Evolutionary conservation across 768 basidiomycete species (phyloP).

Genomic region (Gloeostereum incarnatum): DNA sequence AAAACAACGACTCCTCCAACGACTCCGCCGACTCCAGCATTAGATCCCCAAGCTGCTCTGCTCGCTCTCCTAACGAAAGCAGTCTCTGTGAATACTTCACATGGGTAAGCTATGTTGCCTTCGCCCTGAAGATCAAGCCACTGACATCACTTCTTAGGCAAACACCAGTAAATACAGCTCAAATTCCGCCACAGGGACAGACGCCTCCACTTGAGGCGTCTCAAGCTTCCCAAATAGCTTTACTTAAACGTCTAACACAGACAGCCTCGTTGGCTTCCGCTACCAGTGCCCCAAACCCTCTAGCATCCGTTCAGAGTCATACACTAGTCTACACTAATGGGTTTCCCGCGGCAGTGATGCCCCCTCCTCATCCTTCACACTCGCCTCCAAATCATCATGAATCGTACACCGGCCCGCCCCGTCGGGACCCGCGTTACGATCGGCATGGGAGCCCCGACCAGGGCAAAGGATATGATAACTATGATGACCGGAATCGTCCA

Average conservation of each 20-base stretch:
- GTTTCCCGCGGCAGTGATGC: constrained; percentile 3
- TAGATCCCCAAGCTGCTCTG: constrained; percentile 54
- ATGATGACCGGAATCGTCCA: constrained; percentile 40
- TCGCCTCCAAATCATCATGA: constrained; percentile 35
- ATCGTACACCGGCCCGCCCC: constrained; percentile 23
- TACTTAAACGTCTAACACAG: constrained; percentile 71
- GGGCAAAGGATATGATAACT: constrained; percentile 37
- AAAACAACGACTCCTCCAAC: constrained; percentile 16
- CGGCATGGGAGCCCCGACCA: constrained; percentile 41
- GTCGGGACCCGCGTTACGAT: constrained; percentile 33
- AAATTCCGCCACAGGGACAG: constrained; percentile 37
- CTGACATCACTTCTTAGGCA: not conserved
- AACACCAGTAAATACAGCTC: not conserved
- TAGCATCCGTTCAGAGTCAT: too few species aligned
- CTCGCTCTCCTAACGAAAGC: constrained; percentile 66
- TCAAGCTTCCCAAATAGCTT: constrained; percentile 48
- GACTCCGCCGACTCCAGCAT: constrained; percentile 15
- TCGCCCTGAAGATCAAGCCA: not conserved
- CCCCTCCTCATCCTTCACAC: constrained; percentile 17
- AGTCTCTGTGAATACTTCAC: constrained; percentile 31
- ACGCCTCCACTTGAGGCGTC: constrained; percentile 20
- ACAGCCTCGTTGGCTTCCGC: constrained; percentile 33
- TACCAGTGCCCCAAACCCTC: constrained; percentile 19
- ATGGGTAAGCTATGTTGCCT: constrained; percentile 15
- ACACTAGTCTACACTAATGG: too few species aligned